A percentile compares a stretch with the other conserved stretches of the same genome.
These are phyloP conservation scores for Mortierella sp. DNA, from an alignment of 371 early-diverging fungal genomes.

Conservation along the genomic window DNA sequence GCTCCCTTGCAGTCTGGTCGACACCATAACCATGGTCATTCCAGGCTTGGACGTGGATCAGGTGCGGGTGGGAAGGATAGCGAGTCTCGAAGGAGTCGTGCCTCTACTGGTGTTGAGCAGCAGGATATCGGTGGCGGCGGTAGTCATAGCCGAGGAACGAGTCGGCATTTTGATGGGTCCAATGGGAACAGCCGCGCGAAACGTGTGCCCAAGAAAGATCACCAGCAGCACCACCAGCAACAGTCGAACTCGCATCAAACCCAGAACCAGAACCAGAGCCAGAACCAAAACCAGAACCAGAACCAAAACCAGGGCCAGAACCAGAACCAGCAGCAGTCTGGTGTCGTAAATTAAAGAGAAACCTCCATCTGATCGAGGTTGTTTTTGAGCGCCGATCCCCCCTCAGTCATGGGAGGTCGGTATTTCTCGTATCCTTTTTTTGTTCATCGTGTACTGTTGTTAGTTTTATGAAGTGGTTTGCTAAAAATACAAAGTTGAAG, in stretches of 20 bases:
- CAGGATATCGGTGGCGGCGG: not conserved
- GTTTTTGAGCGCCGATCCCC: not conserved
- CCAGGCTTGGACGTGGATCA: not conserved
- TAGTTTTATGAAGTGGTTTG: not conserved
- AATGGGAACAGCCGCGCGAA: not conserved
- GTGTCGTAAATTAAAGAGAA: conserved; percentile 3
- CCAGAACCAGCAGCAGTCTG: not conserved
- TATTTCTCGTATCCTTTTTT: not conserved
- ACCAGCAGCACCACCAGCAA: not conserved
- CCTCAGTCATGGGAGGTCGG: not conserved
- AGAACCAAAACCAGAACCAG: too few species aligned
- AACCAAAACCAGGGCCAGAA: not conserved
- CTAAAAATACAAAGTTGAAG: not conserved
- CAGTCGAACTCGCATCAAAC: too few species aligned
- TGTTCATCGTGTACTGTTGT: not conserved
- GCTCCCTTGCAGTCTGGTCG: not conserved
- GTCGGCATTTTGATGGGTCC: conserved; percentile 8
- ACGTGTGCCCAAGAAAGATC: not conserved
- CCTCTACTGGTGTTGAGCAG: not conserved
- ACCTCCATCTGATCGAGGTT: not conserved
- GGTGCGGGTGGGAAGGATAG: conserved; percentile 6
- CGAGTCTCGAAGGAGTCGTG: conserved; percentile 5
- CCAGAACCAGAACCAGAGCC: too few species aligned
- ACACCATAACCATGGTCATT: not conserved
- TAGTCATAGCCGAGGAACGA: conserved; percentile 1